Percentiles rank a stretch among this genome's conserved stretches.
Evolutionary conservation across 2,329 filamentous ascomycete genomes (phyloP).

Genomic region (Ascochyta lentis): DNA sequence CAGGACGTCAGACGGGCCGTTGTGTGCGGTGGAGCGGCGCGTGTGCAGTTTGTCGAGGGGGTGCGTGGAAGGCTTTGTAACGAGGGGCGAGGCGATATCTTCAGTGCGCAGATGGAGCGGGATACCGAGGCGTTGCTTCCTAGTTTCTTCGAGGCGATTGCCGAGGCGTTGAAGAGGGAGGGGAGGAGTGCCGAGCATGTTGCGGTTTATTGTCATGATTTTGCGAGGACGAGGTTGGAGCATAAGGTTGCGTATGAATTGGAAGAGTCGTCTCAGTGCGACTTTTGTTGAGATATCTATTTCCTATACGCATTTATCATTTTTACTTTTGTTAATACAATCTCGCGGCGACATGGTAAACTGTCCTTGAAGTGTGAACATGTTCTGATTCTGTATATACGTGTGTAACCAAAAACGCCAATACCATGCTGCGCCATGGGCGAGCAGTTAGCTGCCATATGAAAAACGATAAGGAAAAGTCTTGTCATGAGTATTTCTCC

Average conservation of each 20-base stretch:
- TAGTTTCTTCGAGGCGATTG: slow-evolving; percentile 35
- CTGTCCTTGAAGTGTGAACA: neutral
- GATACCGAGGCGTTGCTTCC: slow-evolving; percentile 28
- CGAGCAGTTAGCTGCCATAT: slow-evolving; percentile 5
- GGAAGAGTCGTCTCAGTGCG: neutral
- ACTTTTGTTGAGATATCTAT: neutral
- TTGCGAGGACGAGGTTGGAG: slow-evolving; percentile 29
- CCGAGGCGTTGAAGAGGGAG: slow-evolving; percentile 25
- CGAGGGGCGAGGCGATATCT: slow-evolving; percentile 34
- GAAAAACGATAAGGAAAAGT: neutral
- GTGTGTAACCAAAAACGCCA: neutral
- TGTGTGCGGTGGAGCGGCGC: slow-evolving; percentile 4
- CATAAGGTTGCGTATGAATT: slow-evolving; percentile 33
- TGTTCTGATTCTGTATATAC: slow-evolving; percentile 8
- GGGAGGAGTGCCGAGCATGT: slow-evolving; percentile 20
- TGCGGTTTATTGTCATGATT: slow-evolving; percentile 31
- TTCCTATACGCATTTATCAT: neutral
- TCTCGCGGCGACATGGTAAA: neutral
- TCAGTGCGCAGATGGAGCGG: slow-evolving; percentile 19
- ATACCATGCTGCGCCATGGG: slow-evolving; percentile 9
- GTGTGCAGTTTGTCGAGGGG: slow-evolving; percentile 23
- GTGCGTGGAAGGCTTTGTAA: slow-evolving; percentile 29
- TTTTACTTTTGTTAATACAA: neutral
- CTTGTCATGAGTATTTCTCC: slow-evolving; percentile 9
- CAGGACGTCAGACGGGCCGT: slow-evolving; percentile 11